These are phyloP conservation scores for Aurantiochytrium sp. DNA, from an alignment of 108 stramenopile species.

Conservation along the genomic window DNA sequence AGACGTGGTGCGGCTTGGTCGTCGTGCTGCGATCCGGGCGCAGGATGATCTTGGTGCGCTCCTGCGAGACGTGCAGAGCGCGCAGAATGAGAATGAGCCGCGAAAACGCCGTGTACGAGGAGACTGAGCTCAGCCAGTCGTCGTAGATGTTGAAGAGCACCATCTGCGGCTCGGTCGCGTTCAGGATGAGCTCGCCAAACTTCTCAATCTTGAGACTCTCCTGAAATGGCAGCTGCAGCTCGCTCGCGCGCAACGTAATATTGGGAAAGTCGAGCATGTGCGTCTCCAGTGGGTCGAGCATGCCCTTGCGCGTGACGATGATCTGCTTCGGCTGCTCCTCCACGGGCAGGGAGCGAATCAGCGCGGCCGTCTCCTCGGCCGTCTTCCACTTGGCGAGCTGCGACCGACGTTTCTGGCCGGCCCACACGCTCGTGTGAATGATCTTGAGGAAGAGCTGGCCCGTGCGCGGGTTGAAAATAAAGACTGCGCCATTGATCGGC, in stretches of 20 bases:
- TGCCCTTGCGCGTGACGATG: constrained; percentile 95
- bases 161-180: constrained; percentile 98
- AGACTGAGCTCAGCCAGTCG: constrained; percentile 97
- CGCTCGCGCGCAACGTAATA: constrained; percentile 95
- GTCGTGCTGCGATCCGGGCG: constrained; percentile 93
- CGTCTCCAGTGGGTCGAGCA: constrained; percentile 98
- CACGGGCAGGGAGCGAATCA: constrained; percentile 93
- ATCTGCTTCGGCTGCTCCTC: constrained; percentile 99
- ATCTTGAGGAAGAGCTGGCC: constrained; percentile 97
- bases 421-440: constrained; percentile 98
- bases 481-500: constrained; percentile 99
- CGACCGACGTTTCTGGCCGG: constrained; percentile 96
- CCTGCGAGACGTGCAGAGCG: constrained; percentile 90
- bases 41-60: constrained; percentile 90
- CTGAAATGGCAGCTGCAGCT: constrained; percentile 97
- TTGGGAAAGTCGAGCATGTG: constrained; percentile 96
- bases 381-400: constrained; percentile 99
- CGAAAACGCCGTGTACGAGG: constrained; percentile 97
- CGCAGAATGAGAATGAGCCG: constrained; percentile 93
- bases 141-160: constrained; percentile 98
- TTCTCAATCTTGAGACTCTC: constrained; percentile 96
- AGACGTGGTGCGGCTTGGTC: constrained; percentile 97
- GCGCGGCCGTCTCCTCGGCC: constrained; percentile 95
- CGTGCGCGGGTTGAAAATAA: constrained; percentile 97
- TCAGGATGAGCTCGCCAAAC: constrained; percentile 93